Evolutionary conservation across 768 basidiomycete genomes (phyloP), one percentile per base, ranked within the genome.

Genomic region (Tylopilus felleus): DNA sequence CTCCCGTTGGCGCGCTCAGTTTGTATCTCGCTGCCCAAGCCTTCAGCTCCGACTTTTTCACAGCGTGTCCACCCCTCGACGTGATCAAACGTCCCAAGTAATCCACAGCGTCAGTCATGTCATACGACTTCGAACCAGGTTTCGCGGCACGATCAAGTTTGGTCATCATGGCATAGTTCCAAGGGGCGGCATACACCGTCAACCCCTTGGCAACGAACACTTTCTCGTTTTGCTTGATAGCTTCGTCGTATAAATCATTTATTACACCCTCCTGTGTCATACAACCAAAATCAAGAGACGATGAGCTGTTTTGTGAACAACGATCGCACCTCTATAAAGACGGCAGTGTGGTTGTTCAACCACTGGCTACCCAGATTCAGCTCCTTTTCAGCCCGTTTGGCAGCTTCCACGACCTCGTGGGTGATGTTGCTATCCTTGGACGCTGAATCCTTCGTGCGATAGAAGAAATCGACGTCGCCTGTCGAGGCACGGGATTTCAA

Each of bases 391-490:
- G 53, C 53, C 21, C 29, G 14, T 5, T 47, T 47, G n/a, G 40
- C 55, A 25, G 19, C 55, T 19, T 25, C 27, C 10, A 29, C 2
- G n/a, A 57, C 33, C 19, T 55, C 42, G 3, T 47, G 46, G 21
- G 40, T 16, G 31, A 55, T 3, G 16, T 49, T 29, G 8, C 8
- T 19, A 4, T 22, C 42, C 13, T 17, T 2, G 17, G 19, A 2
- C 0, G n/a, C 17, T 10, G 52, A 12, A 35, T 48, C 4, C 29
- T 55, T 57, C 10, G 42, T 55, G 29, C 47, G 42, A 9, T 55
- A 55, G 28, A 57, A 57, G 53, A 55, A 57, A 35, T 57, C 56
- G 35, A 57, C 53, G 10, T 55, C 56, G 29, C 56, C 47, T 2
- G 53, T 57, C 28, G 56, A 39, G 17, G 53, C 53, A 25, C 53